Evolutionary conservation across 495 filamentous ascomycete species (phyloP), one percentile per base, ranked within the genome.

Genomic region (Chaetomium cochliodes): DNA sequence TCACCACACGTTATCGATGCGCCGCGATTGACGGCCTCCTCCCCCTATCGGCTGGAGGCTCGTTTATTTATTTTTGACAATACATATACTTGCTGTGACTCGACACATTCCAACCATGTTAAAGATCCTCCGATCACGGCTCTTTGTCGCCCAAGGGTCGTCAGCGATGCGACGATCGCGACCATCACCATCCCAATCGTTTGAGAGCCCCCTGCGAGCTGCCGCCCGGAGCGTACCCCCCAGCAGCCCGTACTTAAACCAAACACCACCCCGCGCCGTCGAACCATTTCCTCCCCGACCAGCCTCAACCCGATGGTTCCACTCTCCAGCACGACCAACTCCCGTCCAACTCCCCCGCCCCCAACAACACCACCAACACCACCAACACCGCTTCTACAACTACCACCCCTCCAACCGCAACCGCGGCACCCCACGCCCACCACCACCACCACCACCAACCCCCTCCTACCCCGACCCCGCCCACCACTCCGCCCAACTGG

Each of bases 331-430:
- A 22, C 23, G 20, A 11, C n/a, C 18, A 33, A 16, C 22, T n/a
- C n/a, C 22, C 50, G 0, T 8, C 52, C 25, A 23, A 5, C 33
- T 37, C 33, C 61, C 12, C 16, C 25, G 6, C 5, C 8, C 61
- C 6, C 22, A 18, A 30, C 39, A 15, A 11, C 41, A 22, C 5
- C 20, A 28, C 39, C 26, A 37, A 0, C 28, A 46, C 6, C 64
- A 57, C 4, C 53, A 62, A 62, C 58, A 22, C 28, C 58, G 30
- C 26, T 1, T n/a, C 26, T 49, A 51, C 58, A 50, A 50, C 44
- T 50, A 60, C 44, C 30, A 50, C 44, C 42, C 15, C 49, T 1
- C 13, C 56, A 54, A 39, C 62, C 41, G 9, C n/a, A 20, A 8
- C n/a, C 46, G 28, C 28, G 3, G 28, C 18, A 11, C 46, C 46